phyloP scores from a whole-genome alignment of 352 stramenopile genomes.

The Pythium phragmitis region DNA sequence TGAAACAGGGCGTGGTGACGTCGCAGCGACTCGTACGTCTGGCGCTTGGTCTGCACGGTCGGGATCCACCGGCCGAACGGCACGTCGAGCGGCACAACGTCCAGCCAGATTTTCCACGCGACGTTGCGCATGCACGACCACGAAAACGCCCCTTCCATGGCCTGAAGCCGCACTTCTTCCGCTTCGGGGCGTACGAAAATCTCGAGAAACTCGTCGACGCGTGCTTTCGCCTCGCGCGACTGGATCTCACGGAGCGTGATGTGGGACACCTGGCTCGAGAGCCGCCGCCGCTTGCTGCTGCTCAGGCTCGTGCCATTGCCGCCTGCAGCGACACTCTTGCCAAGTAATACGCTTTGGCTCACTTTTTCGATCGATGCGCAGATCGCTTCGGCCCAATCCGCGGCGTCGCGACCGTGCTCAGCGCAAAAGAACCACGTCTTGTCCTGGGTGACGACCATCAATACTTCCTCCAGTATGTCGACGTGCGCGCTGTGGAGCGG shows the following conservation, averaged over 20 bases:
- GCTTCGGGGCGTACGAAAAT: conserved; percentile 56
- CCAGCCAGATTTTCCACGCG: conserved; percentile 72
- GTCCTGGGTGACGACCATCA: conserved; percentile 75
- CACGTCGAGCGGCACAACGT: conserved; percentile 44
- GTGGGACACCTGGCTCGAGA: conserved; percentile 43
- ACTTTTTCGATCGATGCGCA: conserved; percentile 56
- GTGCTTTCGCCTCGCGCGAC: conserved; percentile 42
- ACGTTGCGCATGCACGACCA: conserved; percentile 76
- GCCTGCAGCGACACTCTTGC: conserved; percentile 2
- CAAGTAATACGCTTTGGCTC: conserved; percentile 24
- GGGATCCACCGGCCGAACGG: conserved; percentile 50
- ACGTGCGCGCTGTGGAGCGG: conserved; percentile 62
- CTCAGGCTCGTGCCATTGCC: background rate
- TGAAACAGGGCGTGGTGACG: conserved; percentile 36
- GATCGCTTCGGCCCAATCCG: conserved; percentile 64
- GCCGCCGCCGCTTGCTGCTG: conserved; percentile 27
- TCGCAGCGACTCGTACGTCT: conserved; percentile 42
- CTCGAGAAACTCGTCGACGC: conserved; percentile 72
- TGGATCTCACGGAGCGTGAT: conserved; percentile 63
- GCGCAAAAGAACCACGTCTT: conserved; percentile 84
- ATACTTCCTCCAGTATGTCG: conserved; percentile 69
- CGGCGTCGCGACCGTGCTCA: conserved; percentile 48
- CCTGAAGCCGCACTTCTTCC: conserved; percentile 51
- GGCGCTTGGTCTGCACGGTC: conserved; percentile 35
- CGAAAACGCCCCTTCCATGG: conserved; percentile 57